A percentile compares a stretch with the other conserved stretches of the same genome.
phyloP scores from a whole-genome alignment of 2,329 filamentous ascomycete species.

The Fusarium incarnatum region DNA sequence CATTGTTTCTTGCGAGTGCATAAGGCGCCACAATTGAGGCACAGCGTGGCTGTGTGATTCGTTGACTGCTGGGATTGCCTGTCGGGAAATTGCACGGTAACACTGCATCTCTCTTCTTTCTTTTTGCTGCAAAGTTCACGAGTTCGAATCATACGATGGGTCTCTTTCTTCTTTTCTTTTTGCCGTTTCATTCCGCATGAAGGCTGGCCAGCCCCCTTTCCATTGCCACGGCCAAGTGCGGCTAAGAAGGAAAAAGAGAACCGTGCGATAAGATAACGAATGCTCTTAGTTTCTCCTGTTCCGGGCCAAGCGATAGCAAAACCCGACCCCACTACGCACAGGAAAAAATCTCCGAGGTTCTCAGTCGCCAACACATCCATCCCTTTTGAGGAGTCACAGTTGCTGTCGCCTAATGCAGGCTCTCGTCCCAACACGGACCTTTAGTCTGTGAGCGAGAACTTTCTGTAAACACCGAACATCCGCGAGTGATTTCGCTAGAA shows the following conservation, averaged over 20 bases:
- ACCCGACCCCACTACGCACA: background rate
- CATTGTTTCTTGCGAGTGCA: background rate
- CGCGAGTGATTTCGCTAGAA: background rate
- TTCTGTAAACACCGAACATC: background rate
- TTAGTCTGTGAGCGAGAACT: background rate
- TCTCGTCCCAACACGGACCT: background rate
- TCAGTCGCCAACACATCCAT: background rate
- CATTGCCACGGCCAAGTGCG: background rate
- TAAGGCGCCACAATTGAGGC: background rate
- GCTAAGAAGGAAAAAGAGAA: background rate
- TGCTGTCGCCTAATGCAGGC: background rate
- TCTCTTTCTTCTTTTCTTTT: background rate
- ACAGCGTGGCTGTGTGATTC: background rate
- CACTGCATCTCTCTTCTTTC: background rate
- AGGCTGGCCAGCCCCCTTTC: background rate
- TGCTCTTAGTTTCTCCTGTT: background rate
- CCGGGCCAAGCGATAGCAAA: constrained; percentile 2
- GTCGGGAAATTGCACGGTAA: background rate
- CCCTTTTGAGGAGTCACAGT: constrained; percentile 6
- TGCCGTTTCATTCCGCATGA: background rate
- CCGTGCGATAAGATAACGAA: constrained; percentile 10
- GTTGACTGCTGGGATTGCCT: background rate
- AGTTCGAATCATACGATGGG: background rate
- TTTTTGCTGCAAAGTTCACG: background rate
- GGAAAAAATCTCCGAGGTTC: constrained; percentile 21